Evolutionary conservation across 345 rosid genomes (phyloP).

Genomic region (Syzygium oleosum): DNA sequence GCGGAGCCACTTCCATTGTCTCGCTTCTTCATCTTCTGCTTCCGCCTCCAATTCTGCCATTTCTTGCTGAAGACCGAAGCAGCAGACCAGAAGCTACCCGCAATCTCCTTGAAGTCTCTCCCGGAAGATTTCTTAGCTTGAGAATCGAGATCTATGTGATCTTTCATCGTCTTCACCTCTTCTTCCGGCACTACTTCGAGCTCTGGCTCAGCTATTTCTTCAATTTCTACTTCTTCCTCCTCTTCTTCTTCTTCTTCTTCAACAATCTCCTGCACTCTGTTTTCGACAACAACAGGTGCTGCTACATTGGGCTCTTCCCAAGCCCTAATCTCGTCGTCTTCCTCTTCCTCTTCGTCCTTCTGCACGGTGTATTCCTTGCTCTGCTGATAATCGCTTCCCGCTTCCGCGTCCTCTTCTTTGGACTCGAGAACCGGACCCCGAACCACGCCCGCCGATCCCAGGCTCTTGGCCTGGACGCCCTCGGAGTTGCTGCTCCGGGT

Average conservation of each 20-base stretch:
- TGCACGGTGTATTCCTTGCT: neutral
- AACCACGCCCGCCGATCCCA: slow-evolving; percentile 14
- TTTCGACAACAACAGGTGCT: slow-evolving; percentile 12
- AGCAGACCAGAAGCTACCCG: slow-evolving; percentile 94
- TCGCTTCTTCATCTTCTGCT: slow-evolving; percentile 85
- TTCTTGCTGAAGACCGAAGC: slow-evolving; percentile 97
- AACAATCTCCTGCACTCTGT: slow-evolving; percentile 38
- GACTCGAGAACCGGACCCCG: slow-evolving; percentile 41
- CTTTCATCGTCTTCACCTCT: slow-evolving; percentile 75
- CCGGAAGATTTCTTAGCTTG: slow-evolving; percentile 76
- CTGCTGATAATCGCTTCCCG: neutral
- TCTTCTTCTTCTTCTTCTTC: slow-evolving; percentile 36
- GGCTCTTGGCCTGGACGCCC: slow-evolving; percentile 31
- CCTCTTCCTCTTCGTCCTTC: slow-evolving; percentile 4
- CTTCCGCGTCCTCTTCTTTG: slow-evolving; percentile 33
- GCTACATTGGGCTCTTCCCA: slow-evolving; percentile 34
- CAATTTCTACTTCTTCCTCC: neutral
- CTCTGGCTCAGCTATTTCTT: slow-evolving; percentile 8
- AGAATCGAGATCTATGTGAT: slow-evolving; percentile 85
- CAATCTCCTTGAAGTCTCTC: slow-evolving; percentile 66
- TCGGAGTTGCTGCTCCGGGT: slow-evolving; percentile 14
- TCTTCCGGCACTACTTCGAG: slow-evolving; percentile 15
- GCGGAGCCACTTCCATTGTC: slow-evolving; percentile 58
- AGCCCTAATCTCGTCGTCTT: slow-evolving; percentile 23
- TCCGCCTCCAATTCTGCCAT: slow-evolving; percentile 92